phyloP scores from a whole-genome alignment of 2,329 filamentous ascomycete species.

The Sporothrix humicola region DNA sequence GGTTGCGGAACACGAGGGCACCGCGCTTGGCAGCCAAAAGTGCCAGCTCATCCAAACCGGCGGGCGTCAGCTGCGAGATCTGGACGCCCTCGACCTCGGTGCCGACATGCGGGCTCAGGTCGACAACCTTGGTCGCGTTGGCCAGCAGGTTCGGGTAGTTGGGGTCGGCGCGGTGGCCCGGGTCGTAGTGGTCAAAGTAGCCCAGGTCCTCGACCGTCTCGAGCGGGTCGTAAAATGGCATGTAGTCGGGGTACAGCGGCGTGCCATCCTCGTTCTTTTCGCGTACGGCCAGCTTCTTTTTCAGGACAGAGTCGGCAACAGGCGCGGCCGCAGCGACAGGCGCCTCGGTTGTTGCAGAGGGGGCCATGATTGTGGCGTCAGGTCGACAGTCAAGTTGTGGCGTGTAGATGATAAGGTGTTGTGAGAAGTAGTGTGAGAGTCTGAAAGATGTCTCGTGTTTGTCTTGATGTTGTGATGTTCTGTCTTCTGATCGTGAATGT shows the following conservation, averaged over 20 bases:
- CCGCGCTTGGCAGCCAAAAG: constrained; percentile 27
- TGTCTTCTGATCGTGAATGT: neutral
- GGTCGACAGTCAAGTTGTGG: neutral
- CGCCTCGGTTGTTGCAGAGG: constrained; percentile 18
- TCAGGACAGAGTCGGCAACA: constrained; percentile 5
- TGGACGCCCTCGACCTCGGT: constrained; percentile 26
- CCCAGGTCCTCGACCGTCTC: constrained; percentile 27
- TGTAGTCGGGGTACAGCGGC: constrained; percentile 30
- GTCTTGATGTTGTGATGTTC: neutral
- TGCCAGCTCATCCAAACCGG: constrained; percentile 24
- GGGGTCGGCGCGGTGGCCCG: constrained; percentile 30
- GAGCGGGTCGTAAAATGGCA: constrained; percentile 29
- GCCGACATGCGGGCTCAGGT: constrained; percentile 28
- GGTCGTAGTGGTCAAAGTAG: constrained; percentile 28
- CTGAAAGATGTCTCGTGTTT: neutral
- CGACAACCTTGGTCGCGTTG: constrained; percentile 12
- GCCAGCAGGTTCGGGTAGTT: constrained; percentile 23
- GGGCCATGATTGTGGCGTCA: constrained; percentile 14
- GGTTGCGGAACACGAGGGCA: constrained; percentile 29
- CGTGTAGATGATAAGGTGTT: neutral
- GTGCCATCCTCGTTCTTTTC: constrained; percentile 27
- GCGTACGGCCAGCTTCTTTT: constrained; percentile 21
- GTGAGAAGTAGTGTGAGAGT: neutral
- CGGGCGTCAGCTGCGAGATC: constrained; percentile 26
- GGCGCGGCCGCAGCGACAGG: neutral